Evolutionary conservation across 768 basidiomycete genomes (phyloP), one percentile per base, ranked within the genome.

Genomic region (Leccinum ochraceum): DNA sequence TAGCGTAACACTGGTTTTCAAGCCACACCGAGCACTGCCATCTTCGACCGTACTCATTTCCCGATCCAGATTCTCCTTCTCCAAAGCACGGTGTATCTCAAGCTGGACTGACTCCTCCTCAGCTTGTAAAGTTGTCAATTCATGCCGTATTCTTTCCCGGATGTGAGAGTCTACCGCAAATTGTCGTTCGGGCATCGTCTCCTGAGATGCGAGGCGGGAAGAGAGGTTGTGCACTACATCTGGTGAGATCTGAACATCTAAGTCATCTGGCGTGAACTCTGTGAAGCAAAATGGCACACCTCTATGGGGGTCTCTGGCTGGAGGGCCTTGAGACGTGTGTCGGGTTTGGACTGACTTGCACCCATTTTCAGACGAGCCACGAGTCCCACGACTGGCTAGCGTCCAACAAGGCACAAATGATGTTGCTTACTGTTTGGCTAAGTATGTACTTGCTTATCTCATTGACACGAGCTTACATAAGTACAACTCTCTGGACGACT

Each of bases 11-110:
- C 86, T 89, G 65, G 82, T 86, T 69, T 80, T 85, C 49, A 86
- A 69, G 30, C 78, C 71, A 22, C 76, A 78, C 20, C 79, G 81
- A 32, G 75, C 67, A 9, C 69, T 62, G 32, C 62, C 77, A 37
- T 74, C 79, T 37, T 81, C 83, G 16, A 80, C 79, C 78, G 82
- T 80, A 28, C 74, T 72, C 65, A 78, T 81, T 75, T 94, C 92
- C 59, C 83, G 81, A 73, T 94, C 90, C 54, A 95, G 73, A 75
- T 95, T 95, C 78, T 95, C 93, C 77, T 87, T 89, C 78, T 95
- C 90, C 53, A 95, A 78, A 2, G 90, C 91, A 34, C 72, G 77
- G 67, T 91, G 88, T 36, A 95, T 93, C 76, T 92, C 84, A 52
- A 79, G 76, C 48, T 82, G 84, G 11, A 95, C 86, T 37, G 77